Evolutionary conservation across 495 filamentous ascomycete genomes (phyloP).

Genomic region (Penicillium salamii): DNA sequence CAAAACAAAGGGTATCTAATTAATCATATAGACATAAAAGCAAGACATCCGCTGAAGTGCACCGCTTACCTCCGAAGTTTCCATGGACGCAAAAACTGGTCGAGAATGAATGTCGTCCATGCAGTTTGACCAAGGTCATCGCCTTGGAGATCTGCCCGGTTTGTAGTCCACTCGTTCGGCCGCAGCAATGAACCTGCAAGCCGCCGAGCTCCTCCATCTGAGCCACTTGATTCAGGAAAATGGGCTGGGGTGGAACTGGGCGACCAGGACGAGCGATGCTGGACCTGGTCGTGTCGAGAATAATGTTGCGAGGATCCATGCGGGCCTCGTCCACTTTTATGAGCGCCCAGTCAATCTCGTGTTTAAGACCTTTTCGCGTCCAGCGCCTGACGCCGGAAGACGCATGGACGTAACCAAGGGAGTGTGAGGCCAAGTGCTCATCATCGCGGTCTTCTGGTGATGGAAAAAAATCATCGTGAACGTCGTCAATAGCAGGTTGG

Average conservation of each 20-base stretch:
- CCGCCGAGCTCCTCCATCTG: constrained; percentile 60
- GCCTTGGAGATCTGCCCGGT: constrained; percentile 69
- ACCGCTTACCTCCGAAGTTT: constrained; percentile 60
- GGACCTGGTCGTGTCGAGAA: constrained; percentile 45
- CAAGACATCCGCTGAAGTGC: constrained; percentile 16
- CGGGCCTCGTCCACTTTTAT: constrained; percentile 75
- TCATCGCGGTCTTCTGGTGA: constrained; percentile 60
- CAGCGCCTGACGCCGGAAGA: constrained; percentile 82
- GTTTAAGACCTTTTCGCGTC: constrained; percentile 60
- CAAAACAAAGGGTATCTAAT: constrained; percentile 31
- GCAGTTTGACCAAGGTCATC: constrained; percentile 78
- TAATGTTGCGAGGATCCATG: constrained; percentile 66
- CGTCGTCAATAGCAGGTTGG: constrained; percentile 84
- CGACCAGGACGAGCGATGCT: constrained; percentile 12
- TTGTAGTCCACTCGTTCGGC: constrained; percentile 84
- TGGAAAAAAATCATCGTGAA: constrained; percentile 74
- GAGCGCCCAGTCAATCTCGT: constrained; percentile 96
- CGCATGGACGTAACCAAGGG: constrained; percentile 79
- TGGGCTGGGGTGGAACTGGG: constrained; percentile 26
- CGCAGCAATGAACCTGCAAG: constrained; percentile 80
- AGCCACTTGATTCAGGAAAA: constrained; percentile 41
- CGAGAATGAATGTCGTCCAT: constrained; percentile 74
- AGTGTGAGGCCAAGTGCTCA: constrained; percentile 72
- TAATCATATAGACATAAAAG: constrained; percentile 25
- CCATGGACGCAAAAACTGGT: constrained; percentile 78